Evolutionary conservation across 192 early-diverging fungal genomes (phyloP).

Genomic region (Geranomyces michiganensis): DNA sequence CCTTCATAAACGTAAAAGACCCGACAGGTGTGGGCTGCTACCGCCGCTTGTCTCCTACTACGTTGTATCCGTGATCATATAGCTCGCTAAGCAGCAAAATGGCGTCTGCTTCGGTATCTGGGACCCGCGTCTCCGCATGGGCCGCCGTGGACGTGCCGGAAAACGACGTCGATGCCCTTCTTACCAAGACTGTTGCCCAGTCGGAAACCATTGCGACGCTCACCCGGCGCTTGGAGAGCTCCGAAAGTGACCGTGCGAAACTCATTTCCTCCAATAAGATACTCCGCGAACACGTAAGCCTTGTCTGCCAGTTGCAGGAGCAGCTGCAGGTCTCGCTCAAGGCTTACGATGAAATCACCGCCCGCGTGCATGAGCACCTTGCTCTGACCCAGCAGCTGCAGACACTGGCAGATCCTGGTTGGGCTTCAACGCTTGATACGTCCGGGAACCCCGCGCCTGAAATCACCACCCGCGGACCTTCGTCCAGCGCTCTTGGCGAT

Average conservation of each 20-base stretch:
- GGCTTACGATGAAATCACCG: constrained; percentile 24
- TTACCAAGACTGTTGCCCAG: background rate
- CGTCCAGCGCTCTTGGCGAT: background rate
- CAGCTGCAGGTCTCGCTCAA: constrained; percentile 19
- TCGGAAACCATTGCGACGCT: background rate
- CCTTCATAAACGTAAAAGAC: no score
- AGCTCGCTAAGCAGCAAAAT: no score
- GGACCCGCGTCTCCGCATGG: no score
- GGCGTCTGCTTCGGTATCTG: no score
- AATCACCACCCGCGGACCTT: background rate
- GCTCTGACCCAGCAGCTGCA: constrained; percentile 23
- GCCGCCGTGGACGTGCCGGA: constrained; percentile 12
- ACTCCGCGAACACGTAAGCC: constrained; percentile 11
- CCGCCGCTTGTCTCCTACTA: no score
- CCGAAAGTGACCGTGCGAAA: constrained; percentile 10
- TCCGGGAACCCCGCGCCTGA: background rate
- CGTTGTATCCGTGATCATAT: no score
- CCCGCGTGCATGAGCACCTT: constrained; percentile 14
- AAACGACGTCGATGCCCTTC: constrained; percentile 1
- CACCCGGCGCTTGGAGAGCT: background rate
- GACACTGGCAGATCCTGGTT: background rate
- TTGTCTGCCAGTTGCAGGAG: constrained; percentile 15
- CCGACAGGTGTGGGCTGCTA: no score
- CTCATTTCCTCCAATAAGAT: constrained; percentile 17
- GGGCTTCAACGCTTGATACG: background rate